These are phyloP conservation scores for Suhomyces kunorum DNA, from an alignment of 1,139 yeast genomes.

Conservation along the genomic window DNA sequence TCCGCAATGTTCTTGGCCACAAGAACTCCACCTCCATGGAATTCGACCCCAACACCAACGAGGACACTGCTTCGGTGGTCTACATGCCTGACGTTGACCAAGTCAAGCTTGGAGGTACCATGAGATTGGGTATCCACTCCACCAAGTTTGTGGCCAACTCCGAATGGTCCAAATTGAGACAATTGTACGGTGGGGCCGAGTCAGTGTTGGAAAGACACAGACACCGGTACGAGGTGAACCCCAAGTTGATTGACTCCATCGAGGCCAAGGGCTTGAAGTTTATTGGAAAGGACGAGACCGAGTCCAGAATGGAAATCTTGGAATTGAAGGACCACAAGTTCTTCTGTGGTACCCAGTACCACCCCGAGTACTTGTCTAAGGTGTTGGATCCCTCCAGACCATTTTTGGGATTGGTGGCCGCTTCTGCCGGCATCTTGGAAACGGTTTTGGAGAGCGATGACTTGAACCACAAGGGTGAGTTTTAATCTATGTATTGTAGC, in stretches of 20 bases:
- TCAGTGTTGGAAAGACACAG: constrained; percentile 92
- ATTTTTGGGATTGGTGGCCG: constrained; percentile 93
- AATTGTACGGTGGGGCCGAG: constrained; percentile 73
- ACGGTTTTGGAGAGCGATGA: constrained; percentile 52
- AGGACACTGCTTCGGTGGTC: constrained; percentile 77
- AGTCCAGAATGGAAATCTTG: constrained; percentile 89
- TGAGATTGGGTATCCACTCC: constrained; percentile 95
- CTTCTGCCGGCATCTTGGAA: constrained; percentile 79
- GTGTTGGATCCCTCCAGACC: constrained; percentile 97
- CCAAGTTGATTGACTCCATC: constrained; percentile 66
- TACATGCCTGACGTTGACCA: constrained; percentile 99
- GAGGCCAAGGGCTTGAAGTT: constrained; percentile 81
- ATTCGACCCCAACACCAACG: constrained; percentile 63
- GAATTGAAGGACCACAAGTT: constrained; percentile 83
- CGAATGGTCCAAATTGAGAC: constrained; percentile 72
- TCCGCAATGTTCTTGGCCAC: constrained; percentile 75
- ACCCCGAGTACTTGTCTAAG: constrained; percentile 95
- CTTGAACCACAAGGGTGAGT: constrained; percentile 49
- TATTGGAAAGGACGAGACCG: constrained; percentile 91
- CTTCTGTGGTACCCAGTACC: constrained; percentile 95
- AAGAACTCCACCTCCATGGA: constrained; percentile 80
- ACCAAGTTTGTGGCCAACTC: constrained; percentile 75
- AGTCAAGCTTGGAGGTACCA: constrained; percentile 95
- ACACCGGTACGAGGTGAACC: constrained; percentile 97
- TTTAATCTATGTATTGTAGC: constrained; percentile 24